Evolutionary conservation across 768 basidiomycete species (phyloP).

Genomic region (Termitomyces sp.): DNA sequence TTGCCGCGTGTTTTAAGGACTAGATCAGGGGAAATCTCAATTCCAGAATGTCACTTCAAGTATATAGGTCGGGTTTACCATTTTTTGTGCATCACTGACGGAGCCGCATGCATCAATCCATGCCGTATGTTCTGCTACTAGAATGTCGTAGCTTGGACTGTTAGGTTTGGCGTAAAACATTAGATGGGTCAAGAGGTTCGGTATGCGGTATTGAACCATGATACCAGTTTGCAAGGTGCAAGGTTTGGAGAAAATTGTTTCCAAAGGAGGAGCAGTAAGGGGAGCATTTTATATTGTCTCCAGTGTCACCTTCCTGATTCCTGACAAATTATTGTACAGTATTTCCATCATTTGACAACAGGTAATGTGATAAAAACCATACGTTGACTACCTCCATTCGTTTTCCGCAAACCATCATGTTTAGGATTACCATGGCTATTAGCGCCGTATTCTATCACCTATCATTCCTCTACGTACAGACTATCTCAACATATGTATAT

Average conservation of each 20-base stretch:
- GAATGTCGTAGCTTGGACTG: background rate
- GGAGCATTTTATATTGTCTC: too few species aligned
- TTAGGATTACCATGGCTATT: too few species aligned
- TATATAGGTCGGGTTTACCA: background rate
- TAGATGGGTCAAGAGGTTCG: background rate
- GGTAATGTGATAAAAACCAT: too few species aligned
- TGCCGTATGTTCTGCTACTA: background rate
- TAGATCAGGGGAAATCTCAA: background rate
- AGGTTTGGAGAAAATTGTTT: background rate
- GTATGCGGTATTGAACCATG: background rate
- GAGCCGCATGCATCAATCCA: background rate
- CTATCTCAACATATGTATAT: too few species aligned
- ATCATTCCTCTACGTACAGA: too few species aligned
- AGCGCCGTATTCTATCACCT: too few species aligned
- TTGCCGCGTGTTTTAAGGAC: slow-evolving; percentile 6
- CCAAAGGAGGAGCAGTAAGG: background rate
- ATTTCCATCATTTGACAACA: too few species aligned
- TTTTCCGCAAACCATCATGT: too few species aligned
- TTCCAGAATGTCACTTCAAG: too few species aligned
- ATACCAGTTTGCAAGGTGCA: background rate
- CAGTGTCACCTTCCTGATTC: too few species aligned
- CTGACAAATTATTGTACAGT: too few species aligned
- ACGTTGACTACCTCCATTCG: too few species aligned
- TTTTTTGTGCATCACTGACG: background rate
- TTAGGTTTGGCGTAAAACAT: background rate